Conservation (phyloP, 192 early-diverging fungal species). For the Coemansia reversa region DNA sequence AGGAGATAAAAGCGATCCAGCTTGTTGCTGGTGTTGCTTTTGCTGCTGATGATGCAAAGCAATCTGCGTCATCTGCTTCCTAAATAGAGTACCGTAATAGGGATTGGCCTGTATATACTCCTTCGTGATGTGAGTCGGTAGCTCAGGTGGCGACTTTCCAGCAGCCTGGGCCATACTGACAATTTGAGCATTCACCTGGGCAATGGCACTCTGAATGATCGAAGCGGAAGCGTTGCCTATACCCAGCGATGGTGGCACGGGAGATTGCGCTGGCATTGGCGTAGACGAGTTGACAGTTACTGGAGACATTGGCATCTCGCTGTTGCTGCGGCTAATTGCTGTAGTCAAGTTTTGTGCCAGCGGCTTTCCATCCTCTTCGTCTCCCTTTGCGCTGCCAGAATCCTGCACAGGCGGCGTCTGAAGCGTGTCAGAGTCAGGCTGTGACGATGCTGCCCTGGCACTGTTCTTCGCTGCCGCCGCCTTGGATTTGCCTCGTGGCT, state of each 20-base stretch:
- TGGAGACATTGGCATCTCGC: conserved; percentile 17
- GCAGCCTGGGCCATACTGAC: conserved; percentile 12
- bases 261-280: conserved; percentile 8
- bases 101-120: conserved; percentile 47
- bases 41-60: conserved; percentile 13
- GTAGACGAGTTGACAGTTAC: conserved; percentile 4
- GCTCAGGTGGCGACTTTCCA: conserved; percentile 14
- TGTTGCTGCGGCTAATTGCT: not conserved
- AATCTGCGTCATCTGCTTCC: conserved; percentile 16
- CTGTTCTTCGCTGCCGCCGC: conserved; percentile 17
- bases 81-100: conserved; percentile 24
- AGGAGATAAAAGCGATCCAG: conserved; percentile 27
- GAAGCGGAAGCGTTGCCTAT: not conserved
- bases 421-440: conserved; percentile 8
- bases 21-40: conserved; percentile 20
- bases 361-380: conserved; percentile 20
- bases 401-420: conserved; percentile 1
- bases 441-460: not conserved
- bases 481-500: conserved; percentile 32
- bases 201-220: conserved; percentile 13
- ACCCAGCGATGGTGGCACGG: not conserved
- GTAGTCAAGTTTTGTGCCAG: conserved; percentile 12
- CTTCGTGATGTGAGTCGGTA: conserved; percentile 36
- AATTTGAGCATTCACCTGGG: conserved; percentile 22
- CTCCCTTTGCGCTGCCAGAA: not conserved